phyloP scores from a whole-genome alignment of 1,284 basidiomycete species.

The Somion occarium region DNA sequence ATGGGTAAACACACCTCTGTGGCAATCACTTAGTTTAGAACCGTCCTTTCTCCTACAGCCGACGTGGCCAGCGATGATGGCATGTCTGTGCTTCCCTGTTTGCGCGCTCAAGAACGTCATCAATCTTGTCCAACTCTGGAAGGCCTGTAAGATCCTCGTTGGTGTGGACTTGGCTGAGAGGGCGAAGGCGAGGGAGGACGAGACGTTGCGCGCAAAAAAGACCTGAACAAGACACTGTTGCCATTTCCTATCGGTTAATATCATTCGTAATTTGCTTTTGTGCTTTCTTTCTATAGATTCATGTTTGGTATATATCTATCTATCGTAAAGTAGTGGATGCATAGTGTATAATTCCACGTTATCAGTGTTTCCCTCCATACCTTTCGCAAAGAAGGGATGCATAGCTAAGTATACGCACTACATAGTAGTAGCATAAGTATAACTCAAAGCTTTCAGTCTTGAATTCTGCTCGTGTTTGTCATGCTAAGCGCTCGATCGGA shows the following conservation, averaged over 20 bases:
- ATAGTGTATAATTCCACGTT: neutral
- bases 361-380: neutral
- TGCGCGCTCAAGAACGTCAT: slow-evolving; percentile 89
- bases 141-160: slow-evolving; percentile 93
- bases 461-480: neutral
- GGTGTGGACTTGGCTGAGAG: slow-evolving; percentile 87
- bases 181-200: slow-evolving; percentile 57
- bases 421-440: too few relatives aligned
- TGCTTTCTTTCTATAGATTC: neutral
- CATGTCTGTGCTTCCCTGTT: slow-evolving; percentile 63
- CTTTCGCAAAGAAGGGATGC: neutral
- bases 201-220: slow-evolving; percentile 16
- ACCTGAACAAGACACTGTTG: slow-evolving; percentile 1
- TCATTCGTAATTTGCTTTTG: neutral
- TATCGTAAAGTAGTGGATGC: neutral
- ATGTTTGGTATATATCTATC: neutral
- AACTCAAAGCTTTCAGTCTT: too few relatives aligned
- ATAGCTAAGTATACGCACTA: too few relatives aligned
- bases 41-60: slow-evolving; percentile 26
- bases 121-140: slow-evolving; percentile 97
- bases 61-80: slow-evolving; percentile 84
- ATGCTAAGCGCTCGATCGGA: neutral
- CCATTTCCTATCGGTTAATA: neutral
- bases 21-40: slow-evolving; percentile 36
- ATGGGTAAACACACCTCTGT: slow-evolving; percentile 65